A percentile compares a stretch with the other conserved stretches of the same genome.
These are phyloP conservation scores for Emydomyces testavorans DNA, from an alignment of 2,329 filamentous ascomycete genomes.

Conservation along the genomic window DNA sequence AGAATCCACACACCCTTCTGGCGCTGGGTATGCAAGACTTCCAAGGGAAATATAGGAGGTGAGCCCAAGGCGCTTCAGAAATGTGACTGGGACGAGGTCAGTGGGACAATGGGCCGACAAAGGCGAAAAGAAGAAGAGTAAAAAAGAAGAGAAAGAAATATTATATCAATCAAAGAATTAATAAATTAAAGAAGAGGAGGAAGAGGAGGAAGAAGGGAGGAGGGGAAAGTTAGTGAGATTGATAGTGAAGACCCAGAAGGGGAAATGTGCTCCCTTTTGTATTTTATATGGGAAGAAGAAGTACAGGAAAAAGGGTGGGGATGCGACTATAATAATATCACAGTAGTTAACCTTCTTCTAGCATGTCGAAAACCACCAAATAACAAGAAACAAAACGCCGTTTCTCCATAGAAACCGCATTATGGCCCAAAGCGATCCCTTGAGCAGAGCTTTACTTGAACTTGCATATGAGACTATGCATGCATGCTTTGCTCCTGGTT, in stretches of 20 bases:
- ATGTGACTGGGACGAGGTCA: too few relatives aligned
- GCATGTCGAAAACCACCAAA: neutral
- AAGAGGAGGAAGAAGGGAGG: neutral
- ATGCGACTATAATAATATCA: constrained; percentile 5
- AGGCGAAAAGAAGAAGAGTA: constrained; percentile 6
- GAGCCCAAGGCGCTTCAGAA: neutral
- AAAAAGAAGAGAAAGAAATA: constrained; percentile 2
- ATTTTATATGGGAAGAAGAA: constrained; percentile 1
- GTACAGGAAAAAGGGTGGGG: constrained; percentile 4
- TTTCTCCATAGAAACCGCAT: constrained; percentile 6
- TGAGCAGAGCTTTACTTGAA: constrained; percentile 3
- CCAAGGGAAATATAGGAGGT: neutral
- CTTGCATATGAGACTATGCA: neutral
- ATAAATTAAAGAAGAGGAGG: constrained; percentile 9
- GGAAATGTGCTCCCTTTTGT: constrained; percentile 4
- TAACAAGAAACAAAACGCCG: constrained; percentile 5
- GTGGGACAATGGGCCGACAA: too few relatives aligned
- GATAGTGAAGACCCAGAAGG: constrained; percentile 3
- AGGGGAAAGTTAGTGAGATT: neutral
- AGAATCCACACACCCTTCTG: constrained; percentile 21
- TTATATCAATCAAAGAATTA: constrained; percentile 7
- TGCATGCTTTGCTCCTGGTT: neutral
- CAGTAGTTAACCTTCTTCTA: neutral
- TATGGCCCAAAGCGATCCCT: constrained; percentile 5
- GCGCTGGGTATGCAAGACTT: neutral